Base-by-base conservation (phyloP, 805 yeast species). In the Myxozyma mucilagina region DNA sequence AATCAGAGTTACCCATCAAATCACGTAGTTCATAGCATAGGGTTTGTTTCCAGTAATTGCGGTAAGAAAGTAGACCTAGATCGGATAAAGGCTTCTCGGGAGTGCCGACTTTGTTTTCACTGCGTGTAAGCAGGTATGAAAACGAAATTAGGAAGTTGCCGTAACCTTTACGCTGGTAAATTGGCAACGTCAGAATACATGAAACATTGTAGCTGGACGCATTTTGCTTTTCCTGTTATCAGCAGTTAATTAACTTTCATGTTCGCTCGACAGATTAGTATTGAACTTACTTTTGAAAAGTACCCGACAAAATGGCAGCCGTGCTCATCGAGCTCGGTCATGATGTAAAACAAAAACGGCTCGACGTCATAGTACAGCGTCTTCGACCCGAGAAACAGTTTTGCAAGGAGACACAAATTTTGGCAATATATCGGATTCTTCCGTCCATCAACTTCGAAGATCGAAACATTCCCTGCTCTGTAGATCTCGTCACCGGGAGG, bases 401-500 rank as follows among this genome's bases (percentile, higher is more conserved):
- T 94, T 1, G 97, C 96, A 66, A 94, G 74, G 47, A 93, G 78
- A 76, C 99, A 94, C 57, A 94, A 75, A 71, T 90, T 91, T 72
- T 91, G 97, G 74, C 97, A 91, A 71, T 87, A 93, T 54, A 82
- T 80, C 14, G 86, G 85, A 69, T 88, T 85, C 64, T 87, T 88
- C 39, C 96, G 78, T 0, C 99, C 99, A 71, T 94, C 98, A 18
- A 94, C 85, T 73, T 94, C 98, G 83, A 92, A 94, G 42, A 94
- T 80, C 49, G 96, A 84, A 24, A 79, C 76, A 65, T 80, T 72
- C 56, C 84, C 85, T 67, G 87, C 87, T 56, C 97, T 80, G 70
- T 94, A 94, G 29, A 93, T 89, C 69, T 93, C 97, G 71, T 84
- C 85, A 0, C 98, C 98, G 0, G 97, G 97, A 1, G 98, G 98